Evolutionary conservation across 2,329 filamentous ascomycete species (phyloP).

Genomic region (Diaporthe velutina): DNA sequence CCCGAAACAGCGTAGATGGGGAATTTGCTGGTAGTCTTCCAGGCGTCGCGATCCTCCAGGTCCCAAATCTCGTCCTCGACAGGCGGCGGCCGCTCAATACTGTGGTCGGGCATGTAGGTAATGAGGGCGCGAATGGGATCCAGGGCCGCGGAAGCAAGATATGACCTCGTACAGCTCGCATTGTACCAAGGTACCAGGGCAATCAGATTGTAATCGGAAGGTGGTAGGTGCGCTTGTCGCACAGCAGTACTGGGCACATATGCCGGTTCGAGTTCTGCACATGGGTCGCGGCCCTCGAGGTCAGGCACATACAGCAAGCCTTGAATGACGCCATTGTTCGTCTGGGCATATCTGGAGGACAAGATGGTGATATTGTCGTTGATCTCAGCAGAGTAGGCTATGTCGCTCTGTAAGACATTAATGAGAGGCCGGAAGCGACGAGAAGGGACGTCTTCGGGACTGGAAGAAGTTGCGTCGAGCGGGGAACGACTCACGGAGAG

Average conservation of each 20-base stretch:
- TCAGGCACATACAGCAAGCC: slow-evolving; percentile 90
- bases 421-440: background rate
- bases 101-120: slow-evolving; percentile 71
- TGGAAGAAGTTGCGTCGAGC: background rate
- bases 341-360: slow-evolving; percentile 74
- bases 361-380: slow-evolving; percentile 79
- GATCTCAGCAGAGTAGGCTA: slow-evolving; percentile 67
- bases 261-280: slow-evolving; percentile 71
- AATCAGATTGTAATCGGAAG: slow-evolving; percentile 78
- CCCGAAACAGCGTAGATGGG: slow-evolving; percentile 88
- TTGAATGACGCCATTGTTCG: slow-evolving; percentile 72
- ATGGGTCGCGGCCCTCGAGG: slow-evolving; percentile 69
- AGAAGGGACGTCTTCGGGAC: background rate
- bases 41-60: slow-evolving; percentile 76
- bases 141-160: slow-evolving; percentile 71
- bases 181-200: slow-evolving; percentile 90
- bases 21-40: slow-evolving; percentile 78
- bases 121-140: slow-evolving; percentile 74
- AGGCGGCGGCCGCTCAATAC: slow-evolving; percentile 73
- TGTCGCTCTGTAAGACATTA: slow-evolving; percentile 50
- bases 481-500: slow-evolving; percentile 60
- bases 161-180: slow-evolving; percentile 78
- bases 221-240: slow-evolving; percentile 75
- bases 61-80: slow-evolving; percentile 76
- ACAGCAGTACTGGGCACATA: slow-evolving; percentile 83